Evolutionary conservation across 805 yeast species (phyloP).

Genomic region (Huiozyma sinensis): DNA sequence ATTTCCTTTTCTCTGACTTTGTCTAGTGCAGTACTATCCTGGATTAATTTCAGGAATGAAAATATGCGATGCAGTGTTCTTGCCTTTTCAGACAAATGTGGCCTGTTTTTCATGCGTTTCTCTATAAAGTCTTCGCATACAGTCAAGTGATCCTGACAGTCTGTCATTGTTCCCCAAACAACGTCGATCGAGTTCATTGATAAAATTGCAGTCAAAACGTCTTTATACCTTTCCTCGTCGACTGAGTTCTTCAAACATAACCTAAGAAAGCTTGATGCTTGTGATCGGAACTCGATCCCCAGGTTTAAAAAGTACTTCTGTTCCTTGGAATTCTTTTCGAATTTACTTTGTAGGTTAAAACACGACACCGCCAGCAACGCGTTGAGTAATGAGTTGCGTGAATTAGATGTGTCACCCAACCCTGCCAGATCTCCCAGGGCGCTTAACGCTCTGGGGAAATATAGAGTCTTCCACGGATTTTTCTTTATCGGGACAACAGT

Average conservation of each 20-base stretch:
- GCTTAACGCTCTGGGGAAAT: constrained; percentile 69
- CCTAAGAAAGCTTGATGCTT: constrained; percentile 60
- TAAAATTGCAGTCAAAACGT: constrained; percentile 69
- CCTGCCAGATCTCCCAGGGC: constrained; percentile 77
- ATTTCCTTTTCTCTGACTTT: constrained; percentile 15
- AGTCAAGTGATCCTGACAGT: constrained; percentile 62
- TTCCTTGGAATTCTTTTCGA: constrained; percentile 52
- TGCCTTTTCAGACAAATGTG: constrained; percentile 65
- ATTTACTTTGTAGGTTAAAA: constrained; percentile 65
- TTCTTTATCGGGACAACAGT: constrained; percentile 52
- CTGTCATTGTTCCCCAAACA: constrained; percentile 86
- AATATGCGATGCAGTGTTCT: constrained; percentile 67
- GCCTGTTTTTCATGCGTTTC: constrained; percentile 54
- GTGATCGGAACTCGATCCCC: constrained; percentile 64
- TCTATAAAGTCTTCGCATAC: constrained; percentile 69
- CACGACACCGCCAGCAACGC: constrained; percentile 76
- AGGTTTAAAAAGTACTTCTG: constrained; percentile 61
- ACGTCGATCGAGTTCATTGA: constrained; percentile 84
- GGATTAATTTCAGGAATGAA: constrained; percentile 61
- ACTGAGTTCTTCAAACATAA: constrained; percentile 44
- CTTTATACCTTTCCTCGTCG: constrained; percentile 63
- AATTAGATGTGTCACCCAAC: constrained; percentile 60
- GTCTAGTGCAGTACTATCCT: constrained; percentile 51
- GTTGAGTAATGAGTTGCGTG: constrained; percentile 67
- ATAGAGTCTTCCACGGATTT: constrained; percentile 84